phyloP scores from a whole-genome alignment of 2,329 filamentous ascomycete genomes.

The Coniochaeta prunicola region DNA sequence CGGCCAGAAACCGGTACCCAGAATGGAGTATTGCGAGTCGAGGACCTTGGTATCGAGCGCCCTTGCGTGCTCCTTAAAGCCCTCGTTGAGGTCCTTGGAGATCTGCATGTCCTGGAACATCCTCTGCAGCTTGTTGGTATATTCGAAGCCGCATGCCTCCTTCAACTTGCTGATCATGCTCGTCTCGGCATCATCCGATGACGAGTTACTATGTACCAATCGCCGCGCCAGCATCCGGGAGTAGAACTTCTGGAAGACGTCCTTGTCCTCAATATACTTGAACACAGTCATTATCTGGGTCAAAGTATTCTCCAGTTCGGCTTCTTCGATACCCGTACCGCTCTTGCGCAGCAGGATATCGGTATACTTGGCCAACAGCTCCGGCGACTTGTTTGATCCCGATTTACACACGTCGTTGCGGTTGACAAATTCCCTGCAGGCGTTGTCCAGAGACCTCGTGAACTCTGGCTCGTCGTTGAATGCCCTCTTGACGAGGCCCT shows the following conservation, averaged over 20 bases:
- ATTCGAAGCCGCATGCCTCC: constrained; percentile 97
- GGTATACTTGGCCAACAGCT: constrained; percentile 90
- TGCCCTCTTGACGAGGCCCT: constrained; percentile 81
- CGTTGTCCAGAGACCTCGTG: constrained; percentile 90
- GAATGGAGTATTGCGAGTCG: constrained; percentile 84
- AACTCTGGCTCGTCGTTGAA: constrained; percentile 97
- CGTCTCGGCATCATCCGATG: constrained; percentile 93
- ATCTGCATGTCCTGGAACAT: constrained; percentile 99
- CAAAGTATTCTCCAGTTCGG: constrained; percentile 82
- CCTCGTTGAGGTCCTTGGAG: constrained; percentile 89
- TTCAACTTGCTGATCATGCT: constrained; percentile 99
- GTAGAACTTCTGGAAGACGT: constrained; percentile 99
- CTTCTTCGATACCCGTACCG: constrained; percentile 85
- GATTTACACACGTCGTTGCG: constrained; percentile 93
- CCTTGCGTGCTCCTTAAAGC: constrained; percentile 72
- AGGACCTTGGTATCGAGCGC: constrained; percentile 63
- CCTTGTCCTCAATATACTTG: constrained; percentile 99
- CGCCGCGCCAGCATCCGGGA: constrained; percentile 93
- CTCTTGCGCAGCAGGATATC: constrained; percentile 91
- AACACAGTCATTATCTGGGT: constrained; percentile 98
- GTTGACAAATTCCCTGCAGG: constrained; percentile 96
- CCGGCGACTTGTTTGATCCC: constrained; percentile 88
- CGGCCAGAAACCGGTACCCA: constrained; percentile 97
- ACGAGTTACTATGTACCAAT: constrained; percentile 88
- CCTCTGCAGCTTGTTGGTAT: constrained; percentile 97